These are phyloP conservation scores for Fusarium sp. DNA, from an alignment of 2,329 filamentous ascomycete species.

Conservation along the genomic window DNA sequence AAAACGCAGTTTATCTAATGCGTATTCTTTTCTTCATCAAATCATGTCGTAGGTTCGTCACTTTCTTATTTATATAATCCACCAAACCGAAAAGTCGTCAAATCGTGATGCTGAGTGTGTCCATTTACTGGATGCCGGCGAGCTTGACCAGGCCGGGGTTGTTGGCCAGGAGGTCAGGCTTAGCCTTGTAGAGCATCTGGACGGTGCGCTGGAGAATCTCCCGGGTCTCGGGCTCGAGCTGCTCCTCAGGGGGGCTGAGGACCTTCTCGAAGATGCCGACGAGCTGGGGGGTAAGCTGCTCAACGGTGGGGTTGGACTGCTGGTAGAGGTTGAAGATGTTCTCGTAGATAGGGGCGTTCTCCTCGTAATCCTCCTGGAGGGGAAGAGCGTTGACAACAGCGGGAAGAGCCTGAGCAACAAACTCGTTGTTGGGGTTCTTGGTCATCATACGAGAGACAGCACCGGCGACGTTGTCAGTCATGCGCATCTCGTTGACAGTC, in stretches of 20 bases:
- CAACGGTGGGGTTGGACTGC: conserved; percentile 75
- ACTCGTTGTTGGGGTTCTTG: conserved; percentile 85
- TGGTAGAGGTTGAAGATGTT: conserved; percentile 91
- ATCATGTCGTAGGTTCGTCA: conserved; percentile 45
- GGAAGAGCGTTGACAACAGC: conserved; percentile 83
- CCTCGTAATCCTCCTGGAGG: conserved; percentile 92
- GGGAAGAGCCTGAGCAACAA: conserved; percentile 84
- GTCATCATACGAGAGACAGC: conserved; percentile 94
- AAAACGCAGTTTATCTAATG: conserved; percentile 27
- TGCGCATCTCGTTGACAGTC: conserved; percentile 79
- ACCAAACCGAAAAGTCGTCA: conserved; percentile 34
- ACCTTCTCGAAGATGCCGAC: conserved; percentile 80
- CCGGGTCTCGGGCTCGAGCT: conserved; percentile 80
- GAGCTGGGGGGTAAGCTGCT: conserved; percentile 76
- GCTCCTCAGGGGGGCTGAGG: conserved; percentile 77
- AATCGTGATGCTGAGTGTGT: conserved; percentile 29
- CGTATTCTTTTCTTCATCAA: conserved; percentile 45
- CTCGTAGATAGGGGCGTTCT: conserved; percentile 93
- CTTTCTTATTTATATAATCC: conserved; percentile 24
- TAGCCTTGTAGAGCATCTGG: conserved; percentile 58
- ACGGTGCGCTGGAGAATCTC: conserved; percentile 75
- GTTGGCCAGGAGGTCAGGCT: conserved; percentile 53
- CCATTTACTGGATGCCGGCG: conserved; percentile 47
- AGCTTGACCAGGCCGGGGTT: conserved; percentile 51
- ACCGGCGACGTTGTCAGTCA: conserved; percentile 93